Base-by-base conservation (phyloP, 2,329 filamentous ascomycete genomes). In the Colletotrichum navitas region DNA sequence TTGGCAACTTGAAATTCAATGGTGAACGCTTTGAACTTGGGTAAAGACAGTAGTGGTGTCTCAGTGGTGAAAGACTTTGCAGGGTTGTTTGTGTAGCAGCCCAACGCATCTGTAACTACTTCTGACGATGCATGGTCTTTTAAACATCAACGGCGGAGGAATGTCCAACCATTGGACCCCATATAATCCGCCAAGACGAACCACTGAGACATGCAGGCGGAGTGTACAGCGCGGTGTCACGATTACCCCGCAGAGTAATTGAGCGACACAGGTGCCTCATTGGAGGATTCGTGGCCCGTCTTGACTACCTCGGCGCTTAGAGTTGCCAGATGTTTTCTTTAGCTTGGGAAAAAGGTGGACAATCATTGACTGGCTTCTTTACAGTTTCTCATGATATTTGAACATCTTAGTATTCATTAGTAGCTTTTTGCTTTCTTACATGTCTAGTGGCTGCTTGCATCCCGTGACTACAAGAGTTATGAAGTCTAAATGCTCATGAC, bases 161-260 rank as follows among this genome's bases (percentile, higher is more conserved):
- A 29, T 4, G 11, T n/a, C 61, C 34, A n/a, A 49, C 43, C 12
- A 8, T 52, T 34, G 52, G 60, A 29, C 26, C n/a, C 36, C 39
- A 56, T 55, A 55, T 11, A 18, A 34, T 32, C 47, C 24, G 43
- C 16, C 45, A 10, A 26, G 21, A 39, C 1, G 36, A 34, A 24
- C 36, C 21, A 47, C 12, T 43, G 11, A 51, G 41, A 58, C 49
- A 41, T 16, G 12, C 41, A 51, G 7, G n/a, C 24, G 16, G 39
- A n/a, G 10, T 21, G 49, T 62, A 24, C 41, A 29, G 14, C 18
- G 39, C 54, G 41, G 47, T n/a, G 24, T 26, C 29, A 41, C 39
- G 45, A 16, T 51, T 61, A 70, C 68, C 68, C 68, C 68, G 56
- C 68, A 71, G 54, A 43, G n/a, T 16, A 29, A 14, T 11, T 49